These are phyloP conservation scores for Tetrahymena malaccensis DNA, from an alignment of 73 alveolate genomes.

Conservation along the genomic window DNA sequence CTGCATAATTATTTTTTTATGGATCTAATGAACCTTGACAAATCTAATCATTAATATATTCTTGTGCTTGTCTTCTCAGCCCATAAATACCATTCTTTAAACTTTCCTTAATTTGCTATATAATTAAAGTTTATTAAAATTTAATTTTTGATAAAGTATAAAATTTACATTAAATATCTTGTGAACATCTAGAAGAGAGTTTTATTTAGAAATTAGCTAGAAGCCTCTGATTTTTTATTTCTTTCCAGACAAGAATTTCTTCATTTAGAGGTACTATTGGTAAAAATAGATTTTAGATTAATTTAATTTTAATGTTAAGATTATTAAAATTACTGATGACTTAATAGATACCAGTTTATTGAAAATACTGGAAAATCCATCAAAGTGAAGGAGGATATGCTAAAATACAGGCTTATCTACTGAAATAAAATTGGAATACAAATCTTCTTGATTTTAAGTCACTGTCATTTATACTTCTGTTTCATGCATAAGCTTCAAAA, in stretches of 20 bases:
- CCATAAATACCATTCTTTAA: background rate
- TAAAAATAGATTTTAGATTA: too few species aligned
- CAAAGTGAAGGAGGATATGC: background rate
- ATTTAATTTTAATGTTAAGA: too few species aligned
- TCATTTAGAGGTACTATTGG: background rate
- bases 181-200: background rate
- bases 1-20: background rate
- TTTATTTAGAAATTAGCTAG: background rate
- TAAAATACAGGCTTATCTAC: background rate
- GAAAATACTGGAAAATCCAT: background rate
- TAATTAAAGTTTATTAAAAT: background rate
- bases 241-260: background rate
- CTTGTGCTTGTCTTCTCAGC: background rate
- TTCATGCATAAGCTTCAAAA: background rate
- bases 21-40: background rate
- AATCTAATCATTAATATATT: background rate
- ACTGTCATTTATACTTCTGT: background rate
- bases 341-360: background rate
- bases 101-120: background rate
- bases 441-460: background rate
- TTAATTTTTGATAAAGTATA: background rate
- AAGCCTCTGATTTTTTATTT: background rate
- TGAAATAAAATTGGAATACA: background rate
- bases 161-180: background rate
- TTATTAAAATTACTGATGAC: background rate